Percentiles rank a stretch among this genome's conserved stretches.
Evolutionary conservation across 108 stramenopile genomes (phyloP).

Genomic region (Nitzschia sp.): DNA sequence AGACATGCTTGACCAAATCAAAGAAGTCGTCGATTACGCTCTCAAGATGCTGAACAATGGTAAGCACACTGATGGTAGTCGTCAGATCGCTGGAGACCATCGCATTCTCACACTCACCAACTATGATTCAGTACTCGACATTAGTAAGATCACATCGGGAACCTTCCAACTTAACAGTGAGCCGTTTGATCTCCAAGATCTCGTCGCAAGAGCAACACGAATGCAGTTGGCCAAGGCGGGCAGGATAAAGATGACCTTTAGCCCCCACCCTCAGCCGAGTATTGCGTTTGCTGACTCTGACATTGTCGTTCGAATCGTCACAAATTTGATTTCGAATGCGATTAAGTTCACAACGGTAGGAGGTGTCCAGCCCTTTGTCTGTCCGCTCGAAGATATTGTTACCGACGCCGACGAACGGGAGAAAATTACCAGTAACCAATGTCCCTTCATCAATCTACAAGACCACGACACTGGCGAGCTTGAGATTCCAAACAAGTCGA

Average conservation of each 20-base stretch:
- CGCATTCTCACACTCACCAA: background rate
- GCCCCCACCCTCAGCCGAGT: conserved; percentile 17
- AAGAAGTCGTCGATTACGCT: conserved; percentile 34
- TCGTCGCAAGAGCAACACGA: conserved; percentile 26
- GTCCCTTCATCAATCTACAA: background rate
- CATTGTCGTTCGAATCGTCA: conserved; percentile 34
- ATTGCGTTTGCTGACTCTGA: conserved; percentile 27
- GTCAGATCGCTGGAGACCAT: background rate
- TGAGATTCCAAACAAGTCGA: background rate
- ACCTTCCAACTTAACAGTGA: conserved; percentile 21
- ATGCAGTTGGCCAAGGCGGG: conserved; percentile 31
- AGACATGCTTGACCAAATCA: conserved; percentile 35
- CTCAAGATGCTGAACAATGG: conserved; percentile 36
- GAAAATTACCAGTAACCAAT: background rate
- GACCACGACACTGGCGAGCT: background rate
- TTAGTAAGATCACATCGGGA: conserved; percentile 33
- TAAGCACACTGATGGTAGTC: background rate
- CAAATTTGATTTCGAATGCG: conserved; percentile 31
- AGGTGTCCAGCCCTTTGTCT: conserved; percentile 31
- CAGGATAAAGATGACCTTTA: conserved; percentile 23
- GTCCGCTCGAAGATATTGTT: conserved; percentile 24
- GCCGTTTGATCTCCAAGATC: conserved; percentile 31
- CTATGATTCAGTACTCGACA: conserved; percentile 16
- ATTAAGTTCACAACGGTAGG: conserved; percentile 32
- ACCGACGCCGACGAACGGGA: background rate